Base-by-base conservation (phyloP, 192 early-diverging fungal genomes). In the Podila epigama region DNA sequence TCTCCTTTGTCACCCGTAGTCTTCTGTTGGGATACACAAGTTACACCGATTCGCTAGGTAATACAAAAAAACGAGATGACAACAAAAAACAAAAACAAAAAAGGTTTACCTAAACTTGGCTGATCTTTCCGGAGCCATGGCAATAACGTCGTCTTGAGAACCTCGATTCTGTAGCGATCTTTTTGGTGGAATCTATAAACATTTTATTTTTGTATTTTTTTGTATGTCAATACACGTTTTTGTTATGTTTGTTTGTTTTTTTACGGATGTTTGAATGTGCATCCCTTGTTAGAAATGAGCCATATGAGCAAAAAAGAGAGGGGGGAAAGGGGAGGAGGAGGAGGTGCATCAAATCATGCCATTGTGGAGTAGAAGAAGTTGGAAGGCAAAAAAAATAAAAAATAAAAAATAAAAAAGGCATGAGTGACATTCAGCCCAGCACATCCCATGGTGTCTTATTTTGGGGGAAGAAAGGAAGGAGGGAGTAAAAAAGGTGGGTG, bases 181-280 rank as follows among this genome's bases (percentile, higher is more conserved):
- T 80, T 80, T 41, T 80, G 70, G 39, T 80, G 79, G 60, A 80
- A 80, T 63, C 79, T 80, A 63, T 44, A 35, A n/a, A n/a, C n/a
- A n/a, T n/a, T n/a, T n/a, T n/a, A n/a, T n/a, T n/a, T n/a, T 51
- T 52, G 54, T 63, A 15, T 34, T 55, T 20, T 35, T 15, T 18
- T 20, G 51, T 2, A 16, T 31, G 2, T 10, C 3, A 51, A 33
- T 12, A 56, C 8, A 28, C 28, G 22, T 32, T 56, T 27, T 56
- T 56, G 27, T 7, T 31, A 13, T 9, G 28, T 27, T 31, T 56
- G 7, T 31, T 33, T 32, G 15, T 32, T 31, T 56, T 6, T 28
- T n/a, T n/a, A n/a, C n/a, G n/a, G n/a, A n/a, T n/a, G n/a, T n/a
- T n/a, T n/a, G n/a, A n/a, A n/a, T n/a, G n/a, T n/a, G n/a, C n/a